phyloP scores from a whole-genome alignment of 495 filamentous ascomycete genomes.

The Extremus antarcticus region DNA sequence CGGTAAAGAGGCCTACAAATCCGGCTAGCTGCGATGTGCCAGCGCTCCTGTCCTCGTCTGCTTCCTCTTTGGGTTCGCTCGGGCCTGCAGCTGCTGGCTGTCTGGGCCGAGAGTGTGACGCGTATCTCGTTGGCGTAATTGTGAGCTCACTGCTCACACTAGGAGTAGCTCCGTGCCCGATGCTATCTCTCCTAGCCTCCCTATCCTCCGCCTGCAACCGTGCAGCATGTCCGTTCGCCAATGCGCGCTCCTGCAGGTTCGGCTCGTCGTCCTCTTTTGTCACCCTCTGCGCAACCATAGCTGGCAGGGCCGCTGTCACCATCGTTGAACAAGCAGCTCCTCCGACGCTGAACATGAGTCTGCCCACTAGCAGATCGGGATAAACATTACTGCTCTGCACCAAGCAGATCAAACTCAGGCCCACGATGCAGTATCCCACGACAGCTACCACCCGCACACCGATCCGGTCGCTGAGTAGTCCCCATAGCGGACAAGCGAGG shows the following conservation, averaged over 20 bases:
- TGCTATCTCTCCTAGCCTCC: conserved; percentile 5
- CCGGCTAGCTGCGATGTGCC: conserved; percentile 64
- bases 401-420: conserved; percentile 61
- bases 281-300: conserved; percentile 44
- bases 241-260: not conserved
- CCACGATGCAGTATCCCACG: conserved; percentile 69
- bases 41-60: conserved; percentile 12
- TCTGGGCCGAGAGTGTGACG: conserved; percentile 20
- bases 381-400: conserved; percentile 82
- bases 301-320: conserved; percentile 90
- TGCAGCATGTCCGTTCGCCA: conserved; percentile 9
- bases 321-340: conserved; percentile 88
- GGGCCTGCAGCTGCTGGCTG: not conserved
- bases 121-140: conserved; percentile 32
- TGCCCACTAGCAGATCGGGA: conserved; percentile 74
- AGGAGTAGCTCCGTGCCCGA: conserved; percentile 8
- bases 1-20: conserved; percentile 83
- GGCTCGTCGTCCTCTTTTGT: conserved; percentile 5
- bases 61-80: not conserved
- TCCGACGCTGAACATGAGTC: conserved; percentile 80
- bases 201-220: conserved; percentile 13
- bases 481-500: conserved; percentile 85
- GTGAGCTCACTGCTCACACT: conserved; percentile 29
- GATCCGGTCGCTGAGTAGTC: conserved; percentile 75
- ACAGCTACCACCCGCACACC: conserved; percentile 65